phyloP scores from a whole-genome alignment of 2,329 filamentous ascomycete genomes.

The Macrophomina phaseolina region DNA sequence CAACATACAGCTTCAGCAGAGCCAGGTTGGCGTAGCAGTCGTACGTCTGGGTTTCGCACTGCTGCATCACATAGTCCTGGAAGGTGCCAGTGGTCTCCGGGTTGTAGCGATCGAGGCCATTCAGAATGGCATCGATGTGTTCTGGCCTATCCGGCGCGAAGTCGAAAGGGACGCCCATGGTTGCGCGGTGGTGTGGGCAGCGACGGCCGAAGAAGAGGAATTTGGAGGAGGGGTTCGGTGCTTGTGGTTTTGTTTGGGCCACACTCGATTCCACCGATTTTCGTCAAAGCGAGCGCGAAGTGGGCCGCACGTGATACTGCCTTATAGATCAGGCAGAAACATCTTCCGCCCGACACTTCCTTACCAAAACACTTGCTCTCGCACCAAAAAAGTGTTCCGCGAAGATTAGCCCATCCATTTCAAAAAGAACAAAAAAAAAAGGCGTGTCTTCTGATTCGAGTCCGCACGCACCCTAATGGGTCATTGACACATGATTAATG shows the following conservation, averaged over 20 bases:
- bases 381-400: too few species aligned
- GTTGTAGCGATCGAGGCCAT: slow-evolving; percentile 97
- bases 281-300: slow-evolving; percentile 17
- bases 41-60: slow-evolving; percentile 93
- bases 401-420: too few species aligned
- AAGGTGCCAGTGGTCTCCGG: slow-evolving; percentile 93
- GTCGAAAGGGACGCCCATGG: slow-evolving; percentile 69
- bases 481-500: too few species aligned
- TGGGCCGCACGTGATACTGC: slow-evolving; percentile 18
- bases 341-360: too few species aligned
- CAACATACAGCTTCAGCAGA: slow-evolving; percentile 91
- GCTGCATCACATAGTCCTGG: slow-evolving; percentile 91
- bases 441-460: too few species aligned
- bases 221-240: slow-evolving; percentile 18
- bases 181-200: slow-evolving; percentile 27
- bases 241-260: slow-evolving; percentile 18
- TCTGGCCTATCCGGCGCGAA: slow-evolving; percentile 90
- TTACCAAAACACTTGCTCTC: too few species aligned
- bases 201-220: slow-evolving; percentile 4
- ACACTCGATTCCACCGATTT: slow-evolving; percentile 8
- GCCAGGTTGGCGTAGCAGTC: slow-evolving; percentile 98
- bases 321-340: background rate
- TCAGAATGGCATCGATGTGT: slow-evolving; percentile 91
- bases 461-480: too few species aligned
- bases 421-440: too few species aligned